Conservation (phyloP, 306 rosid genomes). For the Dalbergia cultrata region DNA sequence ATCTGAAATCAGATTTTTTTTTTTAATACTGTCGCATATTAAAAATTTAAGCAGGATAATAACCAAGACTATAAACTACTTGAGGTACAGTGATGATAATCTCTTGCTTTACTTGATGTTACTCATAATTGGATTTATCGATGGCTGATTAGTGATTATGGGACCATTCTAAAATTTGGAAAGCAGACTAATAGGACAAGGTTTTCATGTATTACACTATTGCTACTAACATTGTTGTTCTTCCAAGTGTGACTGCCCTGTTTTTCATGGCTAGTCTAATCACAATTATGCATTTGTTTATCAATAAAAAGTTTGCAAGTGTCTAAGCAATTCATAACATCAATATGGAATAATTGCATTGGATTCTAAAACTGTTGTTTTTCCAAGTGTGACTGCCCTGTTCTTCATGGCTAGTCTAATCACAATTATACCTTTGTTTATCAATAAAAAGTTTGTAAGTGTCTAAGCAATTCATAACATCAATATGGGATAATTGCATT, state of each 20-base stretch:
- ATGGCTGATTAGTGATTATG: background rate
- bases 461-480: background rate
- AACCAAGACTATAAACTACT: no score
- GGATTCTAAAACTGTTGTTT: slow-evolving; percentile 6
- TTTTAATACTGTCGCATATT: no score
- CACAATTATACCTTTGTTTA: background rate
- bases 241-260: background rate
- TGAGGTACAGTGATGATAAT: background rate
- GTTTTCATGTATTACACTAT: background rate
- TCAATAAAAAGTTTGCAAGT: background rate
- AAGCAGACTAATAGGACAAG: no score
- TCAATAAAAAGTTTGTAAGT: background rate
- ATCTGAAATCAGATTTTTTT: no score
- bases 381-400: background rate
- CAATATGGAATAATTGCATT: background rate
- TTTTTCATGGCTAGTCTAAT: background rate
- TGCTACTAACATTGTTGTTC: background rate
- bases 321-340: background rate
- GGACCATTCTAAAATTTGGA: background rate
- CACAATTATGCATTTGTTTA: background rate
- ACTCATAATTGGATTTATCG: background rate
- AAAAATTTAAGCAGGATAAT: no score
- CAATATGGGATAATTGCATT: background rate
- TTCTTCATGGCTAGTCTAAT: background rate
- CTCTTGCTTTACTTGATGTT: background rate